Evolutionary conservation across 495 filamentous ascomycete species (phyloP), one percentile per base, ranked within the genome.

Genomic region (Thermothielavioides terrestris): DNA sequence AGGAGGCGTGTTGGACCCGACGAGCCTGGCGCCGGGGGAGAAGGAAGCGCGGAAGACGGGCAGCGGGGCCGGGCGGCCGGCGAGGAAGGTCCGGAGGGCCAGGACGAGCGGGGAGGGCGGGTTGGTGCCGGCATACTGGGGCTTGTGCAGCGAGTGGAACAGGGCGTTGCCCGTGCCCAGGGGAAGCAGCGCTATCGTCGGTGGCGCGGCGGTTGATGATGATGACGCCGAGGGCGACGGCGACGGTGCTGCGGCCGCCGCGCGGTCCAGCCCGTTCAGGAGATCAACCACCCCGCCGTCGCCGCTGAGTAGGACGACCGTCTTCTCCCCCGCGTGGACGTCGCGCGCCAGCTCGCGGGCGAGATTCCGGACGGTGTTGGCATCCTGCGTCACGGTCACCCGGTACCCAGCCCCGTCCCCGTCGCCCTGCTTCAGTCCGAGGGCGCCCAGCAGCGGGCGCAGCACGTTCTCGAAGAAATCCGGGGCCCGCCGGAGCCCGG

Each of bases 91-190:
- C 15, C 75, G 69, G 1, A 88, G 69, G 20, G 71, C 72, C 54
- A 73, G 60, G 14, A 77, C 72, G 20, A 74, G 58, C 37, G 61
- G 52, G 20, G 65, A 61, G 3, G 66, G 55, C 7, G 4, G 3
- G 9, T 31, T 9, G 46, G 54, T 12, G 25, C 46, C 17, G 20
- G 42, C 3, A 30, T 58, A 59, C 6, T 59, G 57, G 0, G 63
- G 59, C 28, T 66, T 70, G 61, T 79, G 75, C 6, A 73, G 50
- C 3, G 88, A 94, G 59, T 81, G 77, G 31, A 88, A 86, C 52
- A 95, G 77, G 2, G 90, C 91, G 66, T 95, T 97, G 21, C 85
- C 91, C 2, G 91, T 95, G 2, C 91, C 91, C 15, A 89, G 74
- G 1, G 88, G 83, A 4, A 95, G 65, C 22, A 92, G 60, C 7